These are phyloP conservation scores for Trypanosoma brucei DNA, from an alignment of 208 protist species.

Conservation along the genomic window DNA sequence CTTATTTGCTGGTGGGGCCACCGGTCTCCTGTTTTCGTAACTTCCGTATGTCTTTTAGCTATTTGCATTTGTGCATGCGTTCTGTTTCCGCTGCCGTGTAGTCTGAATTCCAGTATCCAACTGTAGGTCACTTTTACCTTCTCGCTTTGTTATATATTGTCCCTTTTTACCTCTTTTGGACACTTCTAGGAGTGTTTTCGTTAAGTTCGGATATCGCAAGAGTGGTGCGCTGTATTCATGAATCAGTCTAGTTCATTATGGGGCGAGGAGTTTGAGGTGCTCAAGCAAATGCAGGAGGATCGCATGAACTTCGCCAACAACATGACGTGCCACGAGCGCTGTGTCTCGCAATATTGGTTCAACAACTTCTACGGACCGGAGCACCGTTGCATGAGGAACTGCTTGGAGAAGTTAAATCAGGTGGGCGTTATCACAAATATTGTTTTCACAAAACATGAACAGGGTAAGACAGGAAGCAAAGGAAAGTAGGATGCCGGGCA, in stretches of 20 bases:
- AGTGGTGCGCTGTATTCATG: background rate
- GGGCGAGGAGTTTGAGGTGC: conserved; percentile 77
- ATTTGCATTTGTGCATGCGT: no score
- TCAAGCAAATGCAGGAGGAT: conserved; percentile 84
- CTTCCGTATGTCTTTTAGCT: no score
- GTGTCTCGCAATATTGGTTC: conserved; percentile 68
- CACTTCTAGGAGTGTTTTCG: no score
- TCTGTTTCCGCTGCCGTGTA: no score
- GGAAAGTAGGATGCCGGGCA: background rate
- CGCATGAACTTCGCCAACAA: conserved; percentile 75
- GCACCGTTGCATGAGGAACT: conserved; percentile 85
- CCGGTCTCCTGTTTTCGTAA: no score
- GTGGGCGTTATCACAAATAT: conserved; percentile 83
- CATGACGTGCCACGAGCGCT: conserved; percentile 77
- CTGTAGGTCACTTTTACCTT: no score
- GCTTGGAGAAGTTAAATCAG: conserved; percentile 84
- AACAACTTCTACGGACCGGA: conserved; percentile 78
- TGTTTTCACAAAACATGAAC: conserved; percentile 77
- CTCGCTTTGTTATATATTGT: no score
- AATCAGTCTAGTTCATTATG: conserved; percentile 37
- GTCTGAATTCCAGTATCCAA: no score
- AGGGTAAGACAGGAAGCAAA: conserved; percentile 19
- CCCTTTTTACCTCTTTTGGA: no score
- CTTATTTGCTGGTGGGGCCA: no score
- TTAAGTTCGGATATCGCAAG: no score